Percentiles rank a stretch among this genome's conserved stretches.
Conservation (phyloP, 257 asterid species). For the Verbena officinalis region DNA sequence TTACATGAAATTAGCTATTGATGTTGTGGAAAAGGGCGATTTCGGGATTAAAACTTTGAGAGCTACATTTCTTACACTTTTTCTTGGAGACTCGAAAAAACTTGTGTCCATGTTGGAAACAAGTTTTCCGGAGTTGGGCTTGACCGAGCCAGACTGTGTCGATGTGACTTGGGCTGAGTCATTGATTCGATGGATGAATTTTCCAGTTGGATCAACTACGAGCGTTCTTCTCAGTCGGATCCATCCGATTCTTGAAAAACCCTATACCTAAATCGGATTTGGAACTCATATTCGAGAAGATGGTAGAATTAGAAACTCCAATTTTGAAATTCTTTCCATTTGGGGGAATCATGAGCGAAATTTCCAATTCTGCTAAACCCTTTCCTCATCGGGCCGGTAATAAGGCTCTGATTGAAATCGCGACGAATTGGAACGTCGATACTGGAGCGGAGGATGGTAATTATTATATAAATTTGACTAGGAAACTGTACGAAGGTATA, state of each 20-base stretch:
- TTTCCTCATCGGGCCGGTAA: constrained; percentile 46
- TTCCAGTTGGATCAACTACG: neutral
- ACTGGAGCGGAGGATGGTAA: constrained; percentile 22
- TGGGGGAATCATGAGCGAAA: constrained; percentile 42
- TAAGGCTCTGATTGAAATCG: constrained; percentile 33
- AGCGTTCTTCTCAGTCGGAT: constrained; percentile 23
- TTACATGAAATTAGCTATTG: constrained; percentile 31
- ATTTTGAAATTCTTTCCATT: constrained; percentile 35
- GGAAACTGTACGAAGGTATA: constrained; percentile 14
- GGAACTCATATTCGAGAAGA: constrained; percentile 30
- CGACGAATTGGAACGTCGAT: constrained; percentile 30
- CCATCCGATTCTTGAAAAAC: constrained; percentile 17
- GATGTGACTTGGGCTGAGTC: constrained; percentile 35
- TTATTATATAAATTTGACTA: constrained; percentile 21
- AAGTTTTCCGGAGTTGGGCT: constrained; percentile 33
- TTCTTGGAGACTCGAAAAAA: constrained; percentile 23
- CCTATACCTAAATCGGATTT: constrained; percentile 34
- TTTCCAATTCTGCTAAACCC: constrained; percentile 30
- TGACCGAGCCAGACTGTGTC: constrained; percentile 3
- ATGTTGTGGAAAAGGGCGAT: constrained; percentile 10
- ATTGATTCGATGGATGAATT: constrained; percentile 22
- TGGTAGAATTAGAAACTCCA: constrained; percentile 30
- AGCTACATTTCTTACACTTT: constrained; percentile 23
- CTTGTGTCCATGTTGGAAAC: constrained; percentile 10
- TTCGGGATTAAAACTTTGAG: constrained; percentile 12